Base-by-base conservation (phyloP, 148 eudicot species). In the Silene latifolia region DNA sequence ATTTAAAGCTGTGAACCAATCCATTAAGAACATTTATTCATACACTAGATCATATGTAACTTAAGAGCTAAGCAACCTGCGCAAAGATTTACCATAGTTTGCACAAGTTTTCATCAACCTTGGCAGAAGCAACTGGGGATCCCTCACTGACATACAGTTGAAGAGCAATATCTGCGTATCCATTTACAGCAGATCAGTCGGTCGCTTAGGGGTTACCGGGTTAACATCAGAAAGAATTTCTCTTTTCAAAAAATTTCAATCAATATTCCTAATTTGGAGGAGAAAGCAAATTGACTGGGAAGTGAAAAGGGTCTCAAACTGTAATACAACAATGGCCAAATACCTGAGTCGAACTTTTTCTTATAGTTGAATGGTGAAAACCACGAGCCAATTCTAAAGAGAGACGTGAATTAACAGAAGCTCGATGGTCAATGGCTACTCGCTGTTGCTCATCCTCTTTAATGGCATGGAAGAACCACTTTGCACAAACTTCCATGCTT, bases 401-500 rank as follows among this genome's bases (percentile, higher is more conserved):
- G 14, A 79, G 59, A 59, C 80, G 73, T 25, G 74, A 67, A 75
- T 76, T 69, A 56, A 74, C 77, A 72, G 71, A 78, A 59, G 74
- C 64, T 54, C 69, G 81, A 72, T 69, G 78, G 72, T 66, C 66
- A 46, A 70, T 47, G 56, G 77, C 76, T 39, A 68, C 68, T 46
- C 57, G 76, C 8, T 44, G 77, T 78, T 69, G 78, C 66, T 84
- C 71, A 75, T 84, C 88, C 79, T 86, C 85, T 78, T 82, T 80
- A 69, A 81, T 82, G 75, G 89, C 88, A 78, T 61, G 83, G 51
- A 84, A 88, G 86, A 96, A 96, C 98, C 99, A 96, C 78, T 80
- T 87, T 67, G 90, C 99, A 77, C 99, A 96, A 63, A 89, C 99
- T 73, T 90, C 99, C 99, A 96, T 96, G 87, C 99, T 96, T 87